Percentiles rank a stretch among this genome's conserved stretches.
Conservation (phyloP, 306 rosid genomes). For the Mimosa bimucronata region DNA sequence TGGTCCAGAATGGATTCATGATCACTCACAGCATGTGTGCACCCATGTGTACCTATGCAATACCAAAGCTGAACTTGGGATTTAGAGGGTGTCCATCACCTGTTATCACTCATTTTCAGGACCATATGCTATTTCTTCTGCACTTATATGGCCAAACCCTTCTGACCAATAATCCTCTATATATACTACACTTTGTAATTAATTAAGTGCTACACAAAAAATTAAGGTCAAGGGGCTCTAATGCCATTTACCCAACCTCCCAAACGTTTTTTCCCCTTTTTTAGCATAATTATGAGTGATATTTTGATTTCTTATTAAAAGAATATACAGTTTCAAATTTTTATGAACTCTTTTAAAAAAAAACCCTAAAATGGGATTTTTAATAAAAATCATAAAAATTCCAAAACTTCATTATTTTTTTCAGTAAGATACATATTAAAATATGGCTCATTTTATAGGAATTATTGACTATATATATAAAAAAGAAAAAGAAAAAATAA, state of each 20-base stretch:
- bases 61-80: conserved; percentile 38
- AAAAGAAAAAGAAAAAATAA: too few species aligned
- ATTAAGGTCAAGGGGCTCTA: not conserved
- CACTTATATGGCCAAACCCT: conserved; percentile 15
- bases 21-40: conserved; percentile 39
- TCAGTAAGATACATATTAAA: not conserved
- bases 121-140: conserved; percentile 44
- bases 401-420: too few species aligned
- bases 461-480: too few species aligned
- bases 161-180: not conserved
- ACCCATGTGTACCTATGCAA: conserved; percentile 41
- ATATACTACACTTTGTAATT: not conserved
- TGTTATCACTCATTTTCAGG: conserved; percentile 62
- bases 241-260: too few species aligned
- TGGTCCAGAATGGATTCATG: conserved; percentile 46
- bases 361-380: too few species aligned
- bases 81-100: conserved; percentile 41
- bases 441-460: too few species aligned
- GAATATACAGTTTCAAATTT: too few species aligned
- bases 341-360: too few species aligned
- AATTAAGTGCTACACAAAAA: not conserved
- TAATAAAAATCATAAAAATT: too few species aligned
- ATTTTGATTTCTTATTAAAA: too few species aligned
- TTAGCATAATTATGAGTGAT: too few species aligned
- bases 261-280: too few species aligned